phyloP scores from a whole-genome alignment of 1,284 basidiomycete species.

The Tetrapyrgos nigripes region DNA sequence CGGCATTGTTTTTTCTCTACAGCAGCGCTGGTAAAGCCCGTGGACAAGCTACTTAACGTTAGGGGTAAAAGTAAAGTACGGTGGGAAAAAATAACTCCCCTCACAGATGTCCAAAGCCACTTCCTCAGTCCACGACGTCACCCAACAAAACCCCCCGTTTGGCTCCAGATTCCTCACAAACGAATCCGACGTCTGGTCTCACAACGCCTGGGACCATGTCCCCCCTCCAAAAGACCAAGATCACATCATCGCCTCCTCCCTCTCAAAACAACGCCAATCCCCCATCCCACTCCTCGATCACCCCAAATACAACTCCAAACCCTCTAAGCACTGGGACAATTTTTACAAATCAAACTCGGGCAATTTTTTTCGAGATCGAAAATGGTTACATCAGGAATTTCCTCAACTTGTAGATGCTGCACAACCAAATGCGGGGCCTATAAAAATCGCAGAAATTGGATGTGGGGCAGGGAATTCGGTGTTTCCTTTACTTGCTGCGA shows the following conservation, averaged over 20 bases:
- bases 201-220: conserved; percentile 91
- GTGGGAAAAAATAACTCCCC: too few species aligned
- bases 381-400: conserved; percentile 95
- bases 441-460: conserved; percentile 83
- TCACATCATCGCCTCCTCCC: conserved; percentile 69
- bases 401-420: conserved; percentile 81
- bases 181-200: conserved; percentile 70
- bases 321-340: conserved; percentile 64
- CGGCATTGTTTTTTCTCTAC: too few species aligned
- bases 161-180: conserved; percentile 64
- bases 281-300: conserved; percentile 76
- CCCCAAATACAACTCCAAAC: conserved; percentile 75
- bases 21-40: too few species aligned
- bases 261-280: conserved; percentile 68
- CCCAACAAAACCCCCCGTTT: conserved; percentile 13
- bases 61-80: too few species aligned
- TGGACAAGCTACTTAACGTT: too few species aligned
- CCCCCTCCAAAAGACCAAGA: conserved; percentile 82
- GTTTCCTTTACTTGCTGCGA: conserved; percentile 86
- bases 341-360: conserved; percentile 78
- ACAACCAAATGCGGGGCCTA: conserved; percentile 78
- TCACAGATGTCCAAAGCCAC: not conserved
- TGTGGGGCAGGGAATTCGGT: conserved; percentile 95
- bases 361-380: conserved; percentile 93
- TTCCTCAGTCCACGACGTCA: conserved; percentile 17